Conservation (phyloP, 176 grass and related monocot genomes). For the Hordeum vulgare region DNA sequence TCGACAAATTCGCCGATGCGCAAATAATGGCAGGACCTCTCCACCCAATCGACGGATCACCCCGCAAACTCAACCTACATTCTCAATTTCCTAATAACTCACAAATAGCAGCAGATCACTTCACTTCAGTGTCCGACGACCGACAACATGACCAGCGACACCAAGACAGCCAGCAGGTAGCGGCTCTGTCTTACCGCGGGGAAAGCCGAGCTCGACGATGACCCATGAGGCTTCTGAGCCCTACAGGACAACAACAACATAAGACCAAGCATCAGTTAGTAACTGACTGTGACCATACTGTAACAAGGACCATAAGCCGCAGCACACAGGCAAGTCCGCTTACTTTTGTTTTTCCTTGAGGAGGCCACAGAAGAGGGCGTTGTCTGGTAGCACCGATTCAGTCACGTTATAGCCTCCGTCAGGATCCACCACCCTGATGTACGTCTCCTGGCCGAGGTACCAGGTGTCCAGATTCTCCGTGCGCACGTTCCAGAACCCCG, state of each 20-base stretch:
- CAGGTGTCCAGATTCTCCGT: conserved; percentile 79
- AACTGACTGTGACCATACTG: background rate
- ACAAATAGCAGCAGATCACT: background rate
- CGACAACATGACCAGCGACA: conserved; percentile 15
- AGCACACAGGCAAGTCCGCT: background rate
- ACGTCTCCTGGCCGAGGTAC: conserved; percentile 91
- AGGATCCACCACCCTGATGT: conserved; percentile 65
- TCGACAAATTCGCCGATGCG: conserved; percentile 6
- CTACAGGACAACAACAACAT: conserved; percentile 24
- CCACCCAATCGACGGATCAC: conserved; percentile 8
- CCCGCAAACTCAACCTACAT: conserved; percentile 26
- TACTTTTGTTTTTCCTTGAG: conserved; percentile 85
- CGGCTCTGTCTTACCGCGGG: background rate
- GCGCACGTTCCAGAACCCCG: conserved; percentile 87
- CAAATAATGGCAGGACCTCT: conserved; percentile 13
- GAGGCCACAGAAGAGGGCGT: conserved; percentile 78
- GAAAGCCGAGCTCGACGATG: conserved; percentile 1
- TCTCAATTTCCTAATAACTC: conserved; percentile 35
- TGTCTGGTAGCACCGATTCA: conserved; percentile 55
- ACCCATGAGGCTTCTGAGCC: conserved; percentile 66
- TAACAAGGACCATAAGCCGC: background rate
- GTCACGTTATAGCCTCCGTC: conserved; percentile 59
- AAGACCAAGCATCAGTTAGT: background rate
- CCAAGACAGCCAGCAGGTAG: conserved; percentile 25
- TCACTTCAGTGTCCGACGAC: conserved; percentile 25